These are phyloP conservation scores for Nemania sp. DNA, from an alignment of 2,329 filamentous ascomycete species.

Conservation along the genomic window DNA sequence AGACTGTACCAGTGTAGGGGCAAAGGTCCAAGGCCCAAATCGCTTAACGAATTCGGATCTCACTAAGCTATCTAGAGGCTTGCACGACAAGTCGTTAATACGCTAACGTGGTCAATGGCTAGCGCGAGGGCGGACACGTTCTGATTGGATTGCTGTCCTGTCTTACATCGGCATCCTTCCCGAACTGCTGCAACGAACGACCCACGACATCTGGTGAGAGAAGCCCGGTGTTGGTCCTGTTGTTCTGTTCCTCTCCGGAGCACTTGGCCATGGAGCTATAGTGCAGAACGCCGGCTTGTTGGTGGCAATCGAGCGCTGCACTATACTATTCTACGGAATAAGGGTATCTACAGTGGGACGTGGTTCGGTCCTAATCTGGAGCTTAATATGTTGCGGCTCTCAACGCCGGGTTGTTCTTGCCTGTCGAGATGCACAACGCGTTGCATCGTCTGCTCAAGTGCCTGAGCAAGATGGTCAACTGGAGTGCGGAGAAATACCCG, in stretches of 20 bases:
- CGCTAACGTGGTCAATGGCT: background rate
- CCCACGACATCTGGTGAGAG: conserved; percentile 9
- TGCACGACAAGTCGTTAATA: conserved; percentile 1
- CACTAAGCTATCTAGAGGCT: conserved; percentile 8
- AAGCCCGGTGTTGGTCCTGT: conserved; percentile 24
- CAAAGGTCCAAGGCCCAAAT: conserved; percentile 25
- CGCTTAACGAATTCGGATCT: conserved; percentile 34
- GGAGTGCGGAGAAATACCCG: conserved; percentile 40
- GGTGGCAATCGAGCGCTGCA: conserved; percentile 16
- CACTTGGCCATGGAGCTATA: background rate
- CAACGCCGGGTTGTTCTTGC: background rate
- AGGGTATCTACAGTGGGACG: conserved; percentile 21
- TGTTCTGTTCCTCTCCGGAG: conserved; percentile 27
- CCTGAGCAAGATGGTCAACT: conserved; percentile 31
- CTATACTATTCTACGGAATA: conserved; percentile 31
- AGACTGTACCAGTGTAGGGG: no score
- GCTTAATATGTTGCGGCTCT: conserved; percentile 12
- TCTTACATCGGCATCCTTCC: conserved; percentile 24
- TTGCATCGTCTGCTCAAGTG: conserved; percentile 23
- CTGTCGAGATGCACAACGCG: conserved; percentile 12
- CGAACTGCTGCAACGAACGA: conserved; percentile 17
- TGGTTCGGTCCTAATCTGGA: conserved; percentile 21
- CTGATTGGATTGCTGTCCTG: conserved; percentile 9
- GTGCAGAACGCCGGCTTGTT: conserved; percentile 4
- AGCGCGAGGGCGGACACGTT: conserved; percentile 7